Evolutionary conservation across 148 eudicot genomes (phyloP).

Genomic region (Rhododendron ovatum): DNA sequence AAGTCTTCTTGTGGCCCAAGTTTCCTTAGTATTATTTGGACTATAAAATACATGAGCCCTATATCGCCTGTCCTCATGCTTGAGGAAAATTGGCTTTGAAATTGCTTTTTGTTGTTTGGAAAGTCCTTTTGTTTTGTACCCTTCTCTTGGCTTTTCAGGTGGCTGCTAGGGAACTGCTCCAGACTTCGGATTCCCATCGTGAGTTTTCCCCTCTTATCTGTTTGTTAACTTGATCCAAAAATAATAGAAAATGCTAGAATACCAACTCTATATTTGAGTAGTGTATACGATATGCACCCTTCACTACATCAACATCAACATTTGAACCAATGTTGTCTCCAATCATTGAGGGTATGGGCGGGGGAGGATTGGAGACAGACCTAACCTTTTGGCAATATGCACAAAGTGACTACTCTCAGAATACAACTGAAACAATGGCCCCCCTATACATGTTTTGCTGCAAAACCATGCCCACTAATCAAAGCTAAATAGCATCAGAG

Average conservation of each 20-base stretch:
- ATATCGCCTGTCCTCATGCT: background rate
- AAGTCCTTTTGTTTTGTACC: background rate
- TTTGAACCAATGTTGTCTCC: no score
- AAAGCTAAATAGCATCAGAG: no score
- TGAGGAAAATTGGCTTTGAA: background rate
- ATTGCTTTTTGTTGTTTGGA: background rate
- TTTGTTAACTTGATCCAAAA: background rate
- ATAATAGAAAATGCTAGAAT: no score
- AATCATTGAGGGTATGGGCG: no score
- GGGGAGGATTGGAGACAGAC: no score
- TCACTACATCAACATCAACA: no score
- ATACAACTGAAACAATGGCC: no score
- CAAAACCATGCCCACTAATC: no score
- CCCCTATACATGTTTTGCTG: no score
- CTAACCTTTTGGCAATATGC: no score
- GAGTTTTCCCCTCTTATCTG: background rate
- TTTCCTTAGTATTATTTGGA: background rate
- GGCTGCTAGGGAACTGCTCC: background rate
- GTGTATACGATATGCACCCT: background rate
- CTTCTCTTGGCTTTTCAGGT: background rate
- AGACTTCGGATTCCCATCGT: background rate
- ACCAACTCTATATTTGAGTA: background rate
- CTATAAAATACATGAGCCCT: background rate
- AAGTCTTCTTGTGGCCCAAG: background rate
- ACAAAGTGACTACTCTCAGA: no score